These are phyloP conservation scores for Coriolopsis trogii DNA, from an alignment of 1,284 basidiomycete genomes.

Conservation along the genomic window DNA sequence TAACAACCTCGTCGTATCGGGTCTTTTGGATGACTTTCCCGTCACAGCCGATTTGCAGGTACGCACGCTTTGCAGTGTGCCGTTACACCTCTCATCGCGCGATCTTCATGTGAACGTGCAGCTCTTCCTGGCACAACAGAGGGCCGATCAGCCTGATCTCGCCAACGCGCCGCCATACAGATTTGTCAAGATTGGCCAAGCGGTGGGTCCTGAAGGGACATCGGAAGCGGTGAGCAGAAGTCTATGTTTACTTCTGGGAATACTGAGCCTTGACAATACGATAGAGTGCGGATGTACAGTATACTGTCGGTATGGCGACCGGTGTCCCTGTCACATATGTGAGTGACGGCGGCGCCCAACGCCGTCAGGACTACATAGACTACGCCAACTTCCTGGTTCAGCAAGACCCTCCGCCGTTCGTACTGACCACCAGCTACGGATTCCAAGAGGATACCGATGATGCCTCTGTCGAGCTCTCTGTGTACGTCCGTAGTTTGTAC, in stretches of 20 bases:
- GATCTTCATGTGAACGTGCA: too few species aligned
- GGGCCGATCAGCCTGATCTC: slow-evolving; percentile 32
- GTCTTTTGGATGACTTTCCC: slow-evolving; percentile 45
- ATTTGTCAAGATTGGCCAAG: too few species aligned
- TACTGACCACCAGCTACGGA: slow-evolving; percentile 45
- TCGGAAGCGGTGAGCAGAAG: too few species aligned
- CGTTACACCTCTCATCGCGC: too few species aligned
- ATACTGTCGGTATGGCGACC: slow-evolving; percentile 51
- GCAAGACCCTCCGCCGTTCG: slow-evolving; percentile 44
- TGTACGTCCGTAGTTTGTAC: slow-evolving; percentile 46
- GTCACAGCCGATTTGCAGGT: not conserved
- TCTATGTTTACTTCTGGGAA: too few species aligned
- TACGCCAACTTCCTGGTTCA: slow-evolving; percentile 29
- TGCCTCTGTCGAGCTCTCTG: slow-evolving; percentile 53
- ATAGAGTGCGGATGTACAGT: slow-evolving; percentile 61
- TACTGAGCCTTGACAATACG: too few species aligned
- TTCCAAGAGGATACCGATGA: slow-evolving; percentile 22
- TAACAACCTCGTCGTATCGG: slow-evolving; percentile 55
- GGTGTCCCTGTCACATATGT: slow-evolving; percentile 31
- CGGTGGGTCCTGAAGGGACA: too few species aligned
- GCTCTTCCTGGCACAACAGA: slow-evolving; percentile 26
- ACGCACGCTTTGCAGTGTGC: too few species aligned
- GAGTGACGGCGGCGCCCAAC: slow-evolving; percentile 46
- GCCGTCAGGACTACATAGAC: slow-evolving; percentile 20
- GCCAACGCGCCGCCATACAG: slow-evolving; percentile 27